Evolutionary conservation across 768 basidiomycete genomes (phyloP).

Genomic region (Aureoboletus auriporus): DNA sequence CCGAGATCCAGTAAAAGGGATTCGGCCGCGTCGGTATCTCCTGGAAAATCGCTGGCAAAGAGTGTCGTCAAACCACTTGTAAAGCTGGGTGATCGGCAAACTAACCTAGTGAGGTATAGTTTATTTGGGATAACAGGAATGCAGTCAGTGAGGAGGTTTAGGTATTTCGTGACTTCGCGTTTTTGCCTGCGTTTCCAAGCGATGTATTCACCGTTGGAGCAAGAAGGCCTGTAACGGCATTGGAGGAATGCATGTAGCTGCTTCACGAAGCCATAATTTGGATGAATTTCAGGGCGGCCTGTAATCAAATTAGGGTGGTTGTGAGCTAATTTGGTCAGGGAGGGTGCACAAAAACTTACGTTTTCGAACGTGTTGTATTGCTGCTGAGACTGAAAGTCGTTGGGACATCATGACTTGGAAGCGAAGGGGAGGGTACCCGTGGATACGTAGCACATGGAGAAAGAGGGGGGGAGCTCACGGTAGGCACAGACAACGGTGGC

Average conservation of each 20-base stretch:
- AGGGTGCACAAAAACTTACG: constrained; percentile 31
- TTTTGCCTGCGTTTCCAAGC: constrained; percentile 56
- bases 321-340: constrained; percentile 7
- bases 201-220: constrained; percentile 42
- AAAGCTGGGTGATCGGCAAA: background rate
- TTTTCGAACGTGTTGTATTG: constrained; percentile 47
- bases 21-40: constrained; percentile 46
- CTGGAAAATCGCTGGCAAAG: constrained; percentile 49
- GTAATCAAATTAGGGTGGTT: constrained; percentile 5
- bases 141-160: constrained; percentile 50
- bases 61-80: background rate
- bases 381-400: constrained; percentile 38
- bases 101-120: constrained; percentile 50
- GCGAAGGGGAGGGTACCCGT: background rate
- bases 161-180: constrained; percentile 49
- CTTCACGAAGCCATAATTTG: constrained; percentile 51
- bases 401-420: constrained; percentile 48
- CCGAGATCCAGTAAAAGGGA: constrained; percentile 48
- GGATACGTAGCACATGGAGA: background rate
- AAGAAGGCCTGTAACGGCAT: constrained; percentile 45
- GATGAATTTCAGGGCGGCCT: constrained; percentile 38
- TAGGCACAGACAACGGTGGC: constrained; percentile 56
- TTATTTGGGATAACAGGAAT: constrained; percentile 46
- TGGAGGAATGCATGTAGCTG: constrained; percentile 53
- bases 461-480: constrained; percentile 33